A percentile compares a stretch with the other conserved stretches of the same genome.
Evolutionary conservation across 2,329 filamentous ascomycete species (phyloP).

Genomic region (Alternaria ethzedia): DNA sequence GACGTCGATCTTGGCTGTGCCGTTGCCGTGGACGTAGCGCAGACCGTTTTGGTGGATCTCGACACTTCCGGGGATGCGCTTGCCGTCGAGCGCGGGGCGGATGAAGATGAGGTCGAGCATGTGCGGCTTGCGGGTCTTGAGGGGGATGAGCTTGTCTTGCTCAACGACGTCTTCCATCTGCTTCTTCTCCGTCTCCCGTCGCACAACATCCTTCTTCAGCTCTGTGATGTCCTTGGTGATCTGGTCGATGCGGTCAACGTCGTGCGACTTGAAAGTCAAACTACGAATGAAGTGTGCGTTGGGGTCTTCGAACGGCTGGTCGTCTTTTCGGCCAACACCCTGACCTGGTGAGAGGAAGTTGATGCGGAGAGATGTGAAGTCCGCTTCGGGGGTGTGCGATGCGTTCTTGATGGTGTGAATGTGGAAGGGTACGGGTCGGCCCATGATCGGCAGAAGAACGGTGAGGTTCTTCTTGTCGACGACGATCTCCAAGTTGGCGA

Average conservation of each 20-base stretch:
- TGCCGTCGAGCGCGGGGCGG: constrained; percentile 92
- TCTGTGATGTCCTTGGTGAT: constrained; percentile 94
- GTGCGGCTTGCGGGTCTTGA: constrained; percentile 89
- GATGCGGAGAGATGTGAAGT: constrained; percentile 92
- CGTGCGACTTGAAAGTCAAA: constrained; percentile 90
- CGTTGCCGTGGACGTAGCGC: constrained; percentile 82
- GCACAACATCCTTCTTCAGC: constrained; percentile 89
- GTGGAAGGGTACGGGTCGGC: constrained; percentile 95
- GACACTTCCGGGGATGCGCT: constrained; percentile 92
- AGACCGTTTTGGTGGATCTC: constrained; percentile 99
- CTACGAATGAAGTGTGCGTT: constrained; percentile 95
- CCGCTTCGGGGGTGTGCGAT: constrained; percentile 94
- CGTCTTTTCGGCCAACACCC: constrained; percentile 95
- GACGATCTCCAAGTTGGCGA: constrained; percentile 86
- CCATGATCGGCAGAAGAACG: constrained; percentile 95
- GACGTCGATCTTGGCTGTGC: constrained; percentile 83
- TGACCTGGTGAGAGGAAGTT: constrained; percentile 98
- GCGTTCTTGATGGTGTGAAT: constrained; percentile 99
- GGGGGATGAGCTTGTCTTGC: constrained; percentile 95
- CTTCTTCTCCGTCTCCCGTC: constrained; percentile 98
- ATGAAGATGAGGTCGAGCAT: constrained; percentile 95
- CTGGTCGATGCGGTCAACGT: constrained; percentile 86
- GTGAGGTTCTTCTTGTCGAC: constrained; percentile 91
- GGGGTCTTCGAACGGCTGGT: constrained; percentile 96
- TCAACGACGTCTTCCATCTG: constrained; percentile 99